Base-by-base conservation (phyloP, 169 alveolate species). In the Fabrea salina region DNA sequence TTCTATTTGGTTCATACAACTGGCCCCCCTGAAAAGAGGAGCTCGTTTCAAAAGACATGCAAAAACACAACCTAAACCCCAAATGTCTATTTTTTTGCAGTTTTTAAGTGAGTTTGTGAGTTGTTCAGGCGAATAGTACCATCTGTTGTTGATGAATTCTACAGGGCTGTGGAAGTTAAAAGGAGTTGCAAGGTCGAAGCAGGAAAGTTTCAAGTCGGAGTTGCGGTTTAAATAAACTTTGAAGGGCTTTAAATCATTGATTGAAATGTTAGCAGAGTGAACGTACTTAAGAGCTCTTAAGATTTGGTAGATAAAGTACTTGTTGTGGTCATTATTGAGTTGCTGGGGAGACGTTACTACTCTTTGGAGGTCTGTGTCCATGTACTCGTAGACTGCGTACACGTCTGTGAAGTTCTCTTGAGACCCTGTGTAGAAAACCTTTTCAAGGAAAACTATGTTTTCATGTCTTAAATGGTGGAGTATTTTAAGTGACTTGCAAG, bases 101-200 rank as follows among this genome's bases (percentile, higher is more conserved):
- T 95, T 95, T 74, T 92, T 92, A 41, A 85, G 83, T 4, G 96
- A 95, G 54, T 91, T 90, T 7, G 95, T 82, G 50, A 95, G 89
- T 41, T 95, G 94, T 50, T 95, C 98, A 0, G 98, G 99, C 0
- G 99, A 96, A 49, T 98, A 81, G 67, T 96, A 96, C 98, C 99
- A 96, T 77, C 98, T 83, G 16, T 98, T 95, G 25, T 95, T 93
- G 0, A 95, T 97, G 77, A 93, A 94, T 84, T 92, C 94, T 1
- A 93, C 84, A 81, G 54, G 57, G 7, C 33, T 16, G 80, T 53
- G 82, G 19, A 39, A 56, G 37, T 85, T 91, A 57, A 85, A 87
- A 3, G 93, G 96, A 68, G 96, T 82, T 7, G 97, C 95, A 1
- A 95, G 70, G 2, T 97, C 98, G 19, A 95, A 85, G 82, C 93